A percentile compares a stretch with the other conserved stretches of the same genome.
These are phyloP conservation scores for Skeletonema tropicum DNA, from an alignment of 108 stramenopile species.

Conservation along the genomic window DNA sequence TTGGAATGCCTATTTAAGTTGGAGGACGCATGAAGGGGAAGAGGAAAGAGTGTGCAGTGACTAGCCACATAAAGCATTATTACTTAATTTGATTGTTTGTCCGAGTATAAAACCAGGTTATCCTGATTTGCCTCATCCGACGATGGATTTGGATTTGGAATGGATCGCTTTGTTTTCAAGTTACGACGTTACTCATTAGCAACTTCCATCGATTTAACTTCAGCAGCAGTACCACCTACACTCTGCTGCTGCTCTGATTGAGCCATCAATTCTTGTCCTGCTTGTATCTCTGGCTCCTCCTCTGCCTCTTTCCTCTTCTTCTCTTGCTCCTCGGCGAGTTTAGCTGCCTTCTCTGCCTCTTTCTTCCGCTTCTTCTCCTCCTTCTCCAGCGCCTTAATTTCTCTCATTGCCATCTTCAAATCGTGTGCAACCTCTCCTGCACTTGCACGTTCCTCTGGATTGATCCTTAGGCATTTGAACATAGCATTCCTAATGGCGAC, in stretches of 20 bases:
- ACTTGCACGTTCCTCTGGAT: constrained; percentile 15
- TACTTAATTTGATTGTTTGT: background rate
- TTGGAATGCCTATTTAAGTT: constrained; percentile 89
- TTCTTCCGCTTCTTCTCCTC: background rate
- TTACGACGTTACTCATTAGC: background rate
- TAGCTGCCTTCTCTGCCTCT: background rate
- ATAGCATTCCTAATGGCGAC: constrained; percentile 10
- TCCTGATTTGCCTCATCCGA: no score
- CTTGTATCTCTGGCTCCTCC: background rate
- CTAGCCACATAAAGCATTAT: background rate
- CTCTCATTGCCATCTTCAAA: background rate
- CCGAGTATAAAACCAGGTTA: no score
- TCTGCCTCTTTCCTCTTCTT: background rate
- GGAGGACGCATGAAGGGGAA: constrained; percentile 51
- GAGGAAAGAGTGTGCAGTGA: background rate
- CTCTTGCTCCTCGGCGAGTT: background rate
- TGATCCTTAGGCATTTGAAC: constrained; percentile 6
- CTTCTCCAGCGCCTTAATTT: background rate
- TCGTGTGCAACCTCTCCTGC: constrained; percentile 6
- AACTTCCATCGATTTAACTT: background rate
- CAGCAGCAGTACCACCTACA: background rate
- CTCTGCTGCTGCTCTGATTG: background rate
- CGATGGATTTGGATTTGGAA: no score
- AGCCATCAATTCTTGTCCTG: background rate
- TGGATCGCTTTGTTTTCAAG: no score